Evolutionary conservation across 768 basidiomycete genomes (phyloP), one percentile per base, ranked within the genome.

Genomic region (Termitomyces heimii): DNA sequence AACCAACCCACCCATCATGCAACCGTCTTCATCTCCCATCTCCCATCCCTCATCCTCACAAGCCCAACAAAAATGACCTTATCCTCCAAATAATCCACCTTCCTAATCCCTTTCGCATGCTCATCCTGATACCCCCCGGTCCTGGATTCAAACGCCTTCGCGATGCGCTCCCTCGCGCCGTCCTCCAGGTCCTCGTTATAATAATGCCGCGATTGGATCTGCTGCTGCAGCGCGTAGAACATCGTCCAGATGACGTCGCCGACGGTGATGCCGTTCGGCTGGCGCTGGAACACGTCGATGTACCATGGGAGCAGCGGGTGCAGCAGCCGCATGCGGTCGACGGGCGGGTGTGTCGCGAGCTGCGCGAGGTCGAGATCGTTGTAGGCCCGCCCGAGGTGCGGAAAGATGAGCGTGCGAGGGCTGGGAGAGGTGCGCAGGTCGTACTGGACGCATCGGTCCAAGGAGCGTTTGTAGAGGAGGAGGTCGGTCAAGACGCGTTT

Each of bases 11-110:
- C 34, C 14, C 2, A 39, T 28, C 3, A 16, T 1, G 16, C 14
- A 28, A 7, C 4, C 7, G 77, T 79, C 69, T 81, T 86, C 65
- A 89, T 77, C 70, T 86, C 82, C 82, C 84, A 88, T 70, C 81
- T 74, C 6, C 86, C 85, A 32, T 79, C 76, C 63, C 73, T 78
- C 1, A 77, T 78, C 54, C 78, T 76, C 47, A 67, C 67, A 57
- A 89, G 67, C 8, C 87, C 87, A 55, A 77, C 71, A 67, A 86
- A 79, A 12, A 81, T 63, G 45, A 71, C 68, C 57, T 77, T 78
- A 31, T 74, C 76, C 14, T 80, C 81, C 69, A 89, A 68, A 62
- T 78, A 89, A 70, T 88, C 86, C 4, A 88, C 77, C 51, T 76
- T 75, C 55, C 74, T 71, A 20, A 88, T 76, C 1, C 86, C 86